Base-by-base conservation (phyloP, 2,329 filamentous ascomycete species). In the Shiraia sp. region DNA sequence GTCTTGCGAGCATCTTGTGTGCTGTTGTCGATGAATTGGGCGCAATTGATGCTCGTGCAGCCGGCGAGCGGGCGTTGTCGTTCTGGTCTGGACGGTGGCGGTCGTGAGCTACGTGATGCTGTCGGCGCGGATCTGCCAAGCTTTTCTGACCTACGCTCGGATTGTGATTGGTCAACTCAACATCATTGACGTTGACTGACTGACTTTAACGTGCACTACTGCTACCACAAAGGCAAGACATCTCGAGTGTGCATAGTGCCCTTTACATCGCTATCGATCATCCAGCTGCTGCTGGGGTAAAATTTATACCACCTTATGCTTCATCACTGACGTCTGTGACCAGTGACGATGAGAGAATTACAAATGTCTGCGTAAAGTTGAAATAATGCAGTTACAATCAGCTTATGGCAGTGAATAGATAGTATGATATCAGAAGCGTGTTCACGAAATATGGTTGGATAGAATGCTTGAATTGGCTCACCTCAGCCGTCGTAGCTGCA, bases 1-100 rank as follows among this genome's bases (percentile, higher is more conserved):
- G 69, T 53, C 71, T 61, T 51, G 70, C 59, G 53, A 74, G 65
- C 68, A 74, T 74, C 45, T 34, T 68, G 57, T 47, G 47, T 57
- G 55, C 57, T 44, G 44, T 43, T 13, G 47, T 17, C 50, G 49
- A 45, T 38, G 52, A 49, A 40, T 48, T 47, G 57, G 57, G 50
- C 66, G 70, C 59, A 71, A 69, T 68, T 69, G 66, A 65, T 57
- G 61, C 63, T 63, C 54, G 48, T 47, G 51, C 49, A 51, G 55
- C 53, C 55, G 49, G 49, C 49, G 31, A 39, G 47, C 50, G 52
- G 52, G 53, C 52, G 59, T 59, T 49, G 58, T 57, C 54, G 60
- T 54, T 50, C 49, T 39, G 32, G 8, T 22, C 19, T 22, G 19
- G 8, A 29, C 49, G 46, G 51, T 64, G 64, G 63, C 59, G 60